phyloP scores from a whole-genome alignment of 2,329 filamentous ascomycete genomes.

The Penicillium sp. region DNA sequence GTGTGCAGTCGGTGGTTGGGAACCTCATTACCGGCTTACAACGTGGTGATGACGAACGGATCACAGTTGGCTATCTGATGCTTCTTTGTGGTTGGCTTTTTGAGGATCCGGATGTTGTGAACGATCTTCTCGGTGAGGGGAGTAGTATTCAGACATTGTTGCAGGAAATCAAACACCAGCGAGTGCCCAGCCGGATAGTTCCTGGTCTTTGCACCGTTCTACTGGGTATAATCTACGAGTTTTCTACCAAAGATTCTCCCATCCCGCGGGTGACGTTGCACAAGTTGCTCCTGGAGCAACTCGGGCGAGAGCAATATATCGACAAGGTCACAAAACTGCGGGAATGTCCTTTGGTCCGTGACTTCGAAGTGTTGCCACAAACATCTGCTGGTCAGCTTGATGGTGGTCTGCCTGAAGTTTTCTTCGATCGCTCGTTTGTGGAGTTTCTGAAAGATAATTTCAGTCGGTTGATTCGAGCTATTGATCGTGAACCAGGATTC shows the following conservation, averaged over 20 bases:
- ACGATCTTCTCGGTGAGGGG: slow-evolving; percentile 86
- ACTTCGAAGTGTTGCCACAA: slow-evolving; percentile 81
- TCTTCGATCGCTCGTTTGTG: slow-evolving; percentile 78
- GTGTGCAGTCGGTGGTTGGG: slow-evolving; percentile 79
- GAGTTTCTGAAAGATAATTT: slow-evolving; percentile 97
- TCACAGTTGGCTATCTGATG: slow-evolving; percentile 83
- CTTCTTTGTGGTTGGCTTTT: slow-evolving; percentile 84
- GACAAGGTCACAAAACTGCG: slow-evolving; percentile 73
- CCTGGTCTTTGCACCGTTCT: slow-evolving; percentile 80
- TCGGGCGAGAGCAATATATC: slow-evolving; percentile 82
- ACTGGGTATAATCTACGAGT: slow-evolving; percentile 87
- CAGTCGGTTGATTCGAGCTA: slow-evolving; percentile 71
- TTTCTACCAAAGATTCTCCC: slow-evolving; percentile 94
- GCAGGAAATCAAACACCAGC: slow-evolving; percentile 62
- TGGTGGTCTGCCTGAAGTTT: slow-evolving; percentile 66
- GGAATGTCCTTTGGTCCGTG: slow-evolving; percentile 69
- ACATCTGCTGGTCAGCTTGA: slow-evolving; percentile 51
- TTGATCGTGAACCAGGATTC: slow-evolving; percentile 83
- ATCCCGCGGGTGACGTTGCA: slow-evolving; percentile 76
- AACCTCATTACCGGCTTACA: slow-evolving; percentile 78
- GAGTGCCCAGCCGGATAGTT: slow-evolving; percentile 59
- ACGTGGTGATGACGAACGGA: slow-evolving; percentile 67
- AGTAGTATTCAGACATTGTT: slow-evolving; percentile 85
- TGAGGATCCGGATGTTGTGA: slow-evolving; percentile 83
- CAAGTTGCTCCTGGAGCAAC: slow-evolving; percentile 65